Evolutionary conservation across 129 eudicot species (phyloP).

Genomic region (sunflower (Helianthus annuus)): HanXRQr2.0-SUNRISE NC_035440.2:73476583-73477082

Average conservation of each 20-base stretch:
- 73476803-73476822: conserved; percentile 55
- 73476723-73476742: conserved; percentile 37
- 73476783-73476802: conserved; percentile 55
- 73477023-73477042: conserved; percentile 43
- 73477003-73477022: conserved; percentile 45
- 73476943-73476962: conserved; percentile 42
- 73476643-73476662: background rate
- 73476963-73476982: conserved; percentile 47
- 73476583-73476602: background rate
- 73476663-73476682: background rate
- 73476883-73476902: conserved; percentile 27
- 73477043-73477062: conserved; percentile 45
- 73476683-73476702: conserved; percentile 21
- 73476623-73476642: background rate
- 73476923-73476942: conserved; percentile 45
- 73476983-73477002: conserved; percentile 48
- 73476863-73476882: conserved; percentile 40
- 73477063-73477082: conserved; percentile 44
- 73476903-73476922: conserved; percentile 42
- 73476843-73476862: conserved; percentile 42
- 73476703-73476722: conserved; percentile 21
- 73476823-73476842: conserved; percentile 60
- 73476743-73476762: conserved; percentile 51
- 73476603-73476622: background rate
- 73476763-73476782: conserved; percentile 50